These are phyloP conservation scores for Solanum lignicaule DNA, from an alignment of 257 asterid genomes.

Conservation along the genomic window DNA sequence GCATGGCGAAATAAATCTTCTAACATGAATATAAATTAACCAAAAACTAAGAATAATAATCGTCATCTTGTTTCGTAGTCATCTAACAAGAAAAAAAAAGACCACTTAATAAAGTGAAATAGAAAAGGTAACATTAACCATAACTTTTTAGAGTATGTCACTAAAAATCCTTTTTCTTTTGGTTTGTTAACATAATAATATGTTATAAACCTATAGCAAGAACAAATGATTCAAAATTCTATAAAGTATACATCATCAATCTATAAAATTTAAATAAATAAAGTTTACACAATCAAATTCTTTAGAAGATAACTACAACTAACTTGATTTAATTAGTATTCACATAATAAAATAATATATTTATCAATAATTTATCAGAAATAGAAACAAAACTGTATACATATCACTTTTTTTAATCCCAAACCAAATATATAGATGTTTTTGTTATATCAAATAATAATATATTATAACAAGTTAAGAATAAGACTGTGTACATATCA, in stretches of 20 bases:
- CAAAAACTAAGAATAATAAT: not conserved
- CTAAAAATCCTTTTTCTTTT: not conserved
- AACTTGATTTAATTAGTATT: not conserved
- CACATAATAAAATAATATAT: too few relatives aligned
- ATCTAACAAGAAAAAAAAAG: not conserved
- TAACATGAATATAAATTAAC: fast-evolving
- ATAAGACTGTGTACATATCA: fast-evolving
- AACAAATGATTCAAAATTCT: not conserved
- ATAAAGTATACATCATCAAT: not conserved
- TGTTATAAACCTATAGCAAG: not conserved
- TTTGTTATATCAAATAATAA: too few relatives aligned
- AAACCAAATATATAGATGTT: fast-evolving
- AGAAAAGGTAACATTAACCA: not conserved
- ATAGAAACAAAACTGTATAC: fast-evolving
- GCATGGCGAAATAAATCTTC: fast-evolving
- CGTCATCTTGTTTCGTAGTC: not conserved
- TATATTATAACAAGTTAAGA: too few relatives aligned
- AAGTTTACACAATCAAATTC: not conserved
- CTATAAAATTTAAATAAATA: not conserved
- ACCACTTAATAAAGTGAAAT: not conserved
- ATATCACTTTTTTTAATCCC: too few relatives aligned
- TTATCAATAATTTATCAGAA: too few relatives aligned
- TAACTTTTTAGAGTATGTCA: not conserved
- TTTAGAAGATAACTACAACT: not conserved
- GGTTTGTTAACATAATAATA: not conserved